Evolutionary conservation across 345 rosid species (phyloP), one percentile per base, ranked within the genome.

Genomic region (Gossypium thurberi): DNA sequence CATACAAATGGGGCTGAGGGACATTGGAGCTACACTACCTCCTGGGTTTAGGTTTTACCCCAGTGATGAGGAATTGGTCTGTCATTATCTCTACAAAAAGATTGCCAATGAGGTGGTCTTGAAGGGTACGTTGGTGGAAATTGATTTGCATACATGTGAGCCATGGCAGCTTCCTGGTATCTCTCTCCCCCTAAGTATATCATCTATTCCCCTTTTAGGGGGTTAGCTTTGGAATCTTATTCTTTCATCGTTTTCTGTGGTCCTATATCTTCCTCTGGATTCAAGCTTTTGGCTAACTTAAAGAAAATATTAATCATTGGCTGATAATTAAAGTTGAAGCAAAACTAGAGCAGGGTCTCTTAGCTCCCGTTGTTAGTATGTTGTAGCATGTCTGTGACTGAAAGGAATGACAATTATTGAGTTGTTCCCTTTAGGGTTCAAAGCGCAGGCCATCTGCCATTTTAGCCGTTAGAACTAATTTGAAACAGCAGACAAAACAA

Each of bases 131-230:
- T 82, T 95, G 82, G 86, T 95, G 44, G 98, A 95, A 76, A 84
- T 95, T 70, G 98, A 95, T 83, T 80, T 95, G 83, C 99, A 95
- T 83, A 85, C 84, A 10, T 95, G 99, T 77, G 99, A 95, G 83
- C 99, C 99, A 76, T 95, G 99, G 99, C 96, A 95, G 78, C 99
- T 95, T 78, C 99, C 99, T 28, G 99, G 99, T 95, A 78, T 10
- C 21, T 53, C 58, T n/a, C 10, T 6, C 10, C 46, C 71, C 13
- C 12, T 18, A 11, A 25, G 12, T 40, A 40, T 43, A 44, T 78
- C 21, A 42, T 10, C 26, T 81, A 47, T 14, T 42, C 33, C 61
- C n/a, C 47, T 13, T 44, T 71, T 56, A 56, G 23, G 43, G 58
- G 8, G 26, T 57, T 48, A 14, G 58, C 23, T 68, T 23, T 68